A percentile compares a stretch with the other conserved stretches of the same genome.
Evolutionary conservation across 2,329 filamentous ascomycete species (phyloP).

Genomic region (Colletotrichum kahawae): DNA sequence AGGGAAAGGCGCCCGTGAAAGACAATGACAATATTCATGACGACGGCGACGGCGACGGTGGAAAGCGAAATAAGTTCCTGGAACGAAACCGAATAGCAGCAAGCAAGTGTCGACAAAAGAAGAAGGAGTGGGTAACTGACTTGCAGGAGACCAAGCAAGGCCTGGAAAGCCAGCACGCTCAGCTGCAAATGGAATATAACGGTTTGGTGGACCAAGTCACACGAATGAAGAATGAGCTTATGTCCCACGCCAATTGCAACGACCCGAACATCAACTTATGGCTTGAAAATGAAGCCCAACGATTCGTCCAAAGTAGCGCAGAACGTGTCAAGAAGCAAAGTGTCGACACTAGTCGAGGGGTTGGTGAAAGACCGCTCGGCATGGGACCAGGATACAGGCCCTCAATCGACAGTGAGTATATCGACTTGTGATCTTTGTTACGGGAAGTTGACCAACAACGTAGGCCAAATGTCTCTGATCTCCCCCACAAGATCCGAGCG

Average conservation of each 20-base stretch:
- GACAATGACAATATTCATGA: neutral
- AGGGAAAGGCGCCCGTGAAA: conserved; percentile 23
- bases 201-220: conserved; percentile 48
- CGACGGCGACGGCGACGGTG: conserved; percentile 31
- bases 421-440: neutral
- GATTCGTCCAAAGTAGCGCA: conserved; percentile 45
- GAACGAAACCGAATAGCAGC: conserved; percentile 76
- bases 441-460: neutral
- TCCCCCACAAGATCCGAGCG: conserved; percentile 15
- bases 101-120: conserved; percentile 75
- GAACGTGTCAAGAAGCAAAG: conserved; percentile 26
- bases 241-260: conserved; percentile 57
- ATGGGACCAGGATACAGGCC: neutral
- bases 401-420: conserved; percentile 19
- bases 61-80: conserved; percentile 62
- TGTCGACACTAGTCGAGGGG: neutral
- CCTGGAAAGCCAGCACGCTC: conserved; percentile 48
- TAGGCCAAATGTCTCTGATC: conserved; percentile 11
- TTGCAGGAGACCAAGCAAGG: conserved; percentile 50
- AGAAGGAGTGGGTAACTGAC: conserved; percentile 58
- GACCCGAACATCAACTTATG: conserved; percentile 58
- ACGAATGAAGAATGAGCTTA: conserved; percentile 54
- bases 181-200: conserved; percentile 48
- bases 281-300: conserved; percentile 56
- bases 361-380: conserved; percentile 1